Percentiles rank a stretch among this genome's conserved stretches.
These are phyloP conservation scores for Coprinellus micaceus DNA, from an alignment of 768 basidiomycete genomes.

Conservation along the genomic window DNA sequence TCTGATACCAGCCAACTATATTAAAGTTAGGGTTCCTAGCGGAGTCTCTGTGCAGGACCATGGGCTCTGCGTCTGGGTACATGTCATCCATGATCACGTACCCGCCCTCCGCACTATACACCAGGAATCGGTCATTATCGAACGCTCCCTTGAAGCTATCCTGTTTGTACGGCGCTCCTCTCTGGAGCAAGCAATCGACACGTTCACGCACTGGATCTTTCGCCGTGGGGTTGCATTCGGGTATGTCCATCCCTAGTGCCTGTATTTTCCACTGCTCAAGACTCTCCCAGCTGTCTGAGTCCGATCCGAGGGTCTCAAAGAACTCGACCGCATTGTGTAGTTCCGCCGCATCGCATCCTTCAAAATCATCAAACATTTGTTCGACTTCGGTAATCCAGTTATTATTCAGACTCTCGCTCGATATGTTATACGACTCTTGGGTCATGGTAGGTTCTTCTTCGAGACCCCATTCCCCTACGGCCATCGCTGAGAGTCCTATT, in stretches of 20 bases:
- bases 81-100: not conserved
- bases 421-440: not conserved
- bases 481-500: constrained; percentile 5
- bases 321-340: not conserved
- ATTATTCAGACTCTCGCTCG: not conserved
- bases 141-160: not conserved
- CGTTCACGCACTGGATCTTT: not conserved
- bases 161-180: not conserved
- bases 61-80: not conserved
- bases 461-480: not conserved
- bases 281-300: no score
- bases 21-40: no score
- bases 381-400: not conserved
- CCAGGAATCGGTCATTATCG: not conserved
- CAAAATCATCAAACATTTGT: not conserved
- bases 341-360: not conserved
- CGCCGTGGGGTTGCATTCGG: not conserved
- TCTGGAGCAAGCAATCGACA: not conserved
- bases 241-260: not conserved
- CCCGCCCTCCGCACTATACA: not conserved
- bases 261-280: no score
- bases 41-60: not conserved
- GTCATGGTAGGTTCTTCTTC: not conserved
- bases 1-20: no score
- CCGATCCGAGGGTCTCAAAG: no score